Conservation (phyloP, 2,329 filamentous ascomycete species). For the Fusarium sambucinum region DNA sequence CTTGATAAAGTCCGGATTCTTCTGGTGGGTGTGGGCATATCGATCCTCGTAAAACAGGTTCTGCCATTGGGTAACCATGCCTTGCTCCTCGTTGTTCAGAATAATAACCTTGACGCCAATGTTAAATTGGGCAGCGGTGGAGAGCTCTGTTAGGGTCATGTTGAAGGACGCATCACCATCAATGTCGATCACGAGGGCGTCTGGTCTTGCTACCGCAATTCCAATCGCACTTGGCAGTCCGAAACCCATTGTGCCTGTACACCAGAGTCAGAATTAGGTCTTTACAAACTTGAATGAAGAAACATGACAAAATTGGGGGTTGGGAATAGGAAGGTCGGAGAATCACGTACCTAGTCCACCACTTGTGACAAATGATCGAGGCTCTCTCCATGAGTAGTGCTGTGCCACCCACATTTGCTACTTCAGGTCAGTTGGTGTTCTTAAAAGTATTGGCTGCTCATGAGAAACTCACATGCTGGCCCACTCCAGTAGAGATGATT, state of each 20-base stretch:
- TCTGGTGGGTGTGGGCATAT: slow-evolving; percentile 91
- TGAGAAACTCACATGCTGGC: slow-evolving; percentile 74
- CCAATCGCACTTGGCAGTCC: slow-evolving; percentile 95
- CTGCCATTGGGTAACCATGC: slow-evolving; percentile 99
- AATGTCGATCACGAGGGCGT: slow-evolving; percentile 92
- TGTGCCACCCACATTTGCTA: slow-evolving; percentile 96
- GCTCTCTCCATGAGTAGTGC: slow-evolving; percentile 94
- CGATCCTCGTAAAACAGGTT: slow-evolving; percentile 97
- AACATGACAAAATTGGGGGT: too few species aligned
- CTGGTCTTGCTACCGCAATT: slow-evolving; percentile 76
- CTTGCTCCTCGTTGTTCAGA: slow-evolving; percentile 96
- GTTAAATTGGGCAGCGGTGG: slow-evolving; percentile 93
- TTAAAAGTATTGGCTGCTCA: not conserved
- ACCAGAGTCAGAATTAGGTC: not conserved
- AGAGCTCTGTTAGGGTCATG: slow-evolving; percentile 97
- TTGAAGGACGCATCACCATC: slow-evolving; percentile 99
- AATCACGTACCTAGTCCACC: slow-evolving; percentile 77
- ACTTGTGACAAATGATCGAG: slow-evolving; percentile 94
- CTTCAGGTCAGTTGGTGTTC: not conserved
- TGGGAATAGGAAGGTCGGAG: too few species aligned
- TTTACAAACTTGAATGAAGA: too few species aligned
- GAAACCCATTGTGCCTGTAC: slow-evolving; percentile 79
- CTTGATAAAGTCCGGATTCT: slow-evolving; percentile 96
- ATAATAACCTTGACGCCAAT: slow-evolving; percentile 96
- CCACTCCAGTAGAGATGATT: slow-evolving; percentile 80